Base-by-base conservation (phyloP, 352 stramenopile species). In the Blastocystis sp. region DNA sequence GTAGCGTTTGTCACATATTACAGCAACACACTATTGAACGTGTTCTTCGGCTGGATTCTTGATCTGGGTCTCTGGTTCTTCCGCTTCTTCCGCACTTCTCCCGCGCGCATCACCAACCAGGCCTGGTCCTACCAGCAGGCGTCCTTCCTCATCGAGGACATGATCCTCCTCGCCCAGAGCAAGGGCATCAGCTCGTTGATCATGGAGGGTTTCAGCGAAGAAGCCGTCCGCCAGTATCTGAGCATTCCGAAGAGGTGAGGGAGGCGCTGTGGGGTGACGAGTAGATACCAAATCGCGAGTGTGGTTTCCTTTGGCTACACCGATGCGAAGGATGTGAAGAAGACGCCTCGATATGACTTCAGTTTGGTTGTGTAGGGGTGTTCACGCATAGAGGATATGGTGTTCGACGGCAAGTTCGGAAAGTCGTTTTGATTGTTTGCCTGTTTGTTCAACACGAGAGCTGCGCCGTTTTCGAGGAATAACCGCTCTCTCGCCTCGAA, bases 251-350 rank as follows among this genome's bases (percentile, higher is more conserved):
- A 84, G 54, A 61, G 74, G 64, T 74, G 9, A 21, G 21, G 14
- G 21, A 52, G 17, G 34, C 6, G 24, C 40, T 43, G 14, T 43
- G 34, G n/a, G 24, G 64, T 74, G 34, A 74, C 3, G 34, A 52
- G 17, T 48, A 74, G 64, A 38, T 84, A 84, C 42, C 74, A 84
- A 40, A 84, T 84, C 61, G 74, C 74, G 7, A 38, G 21, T 2
- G 69, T 84, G 6, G n/a, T 84, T 84, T 84, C 74, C n/a, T 69
- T 84, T 48, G 74, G 74, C 3, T 84, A 84, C 45, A 63, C 68
- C 38, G 45, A 54, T 3, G 21, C 40, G 2, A 84, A 68, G 7
- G n/a, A 48, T 10, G 74, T 84, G 28, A 68, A 84, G 52, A 28
- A 61, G 9, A 57, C 74, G 2, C 48, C 74, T 45, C 74, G 74